Conservation (phyloP, 495 filamentous ascomycete species). For the Penicillium verhagenii region DNA sequence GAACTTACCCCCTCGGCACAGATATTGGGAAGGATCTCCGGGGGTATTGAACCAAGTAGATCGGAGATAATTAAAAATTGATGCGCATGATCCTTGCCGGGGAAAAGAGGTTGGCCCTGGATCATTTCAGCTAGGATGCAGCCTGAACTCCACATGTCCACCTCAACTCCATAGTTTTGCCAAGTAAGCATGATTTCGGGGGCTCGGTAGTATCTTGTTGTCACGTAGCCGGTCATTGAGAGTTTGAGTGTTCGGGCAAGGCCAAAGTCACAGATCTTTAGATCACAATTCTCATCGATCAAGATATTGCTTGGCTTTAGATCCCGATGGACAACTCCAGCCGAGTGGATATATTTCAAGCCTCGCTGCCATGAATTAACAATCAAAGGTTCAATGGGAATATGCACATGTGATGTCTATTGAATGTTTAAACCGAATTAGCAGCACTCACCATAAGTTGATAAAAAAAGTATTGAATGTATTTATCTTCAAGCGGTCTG, state of each 20-base stretch:
- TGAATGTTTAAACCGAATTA: too few relatives aligned
- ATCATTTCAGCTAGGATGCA: slow-evolving; percentile 11
- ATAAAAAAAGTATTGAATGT: slow-evolving; percentile 4
- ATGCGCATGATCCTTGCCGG: background rate
- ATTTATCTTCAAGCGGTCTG: background rate
- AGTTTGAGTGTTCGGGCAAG: background rate
- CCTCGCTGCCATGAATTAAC: background rate
- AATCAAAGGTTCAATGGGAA: too few relatives aligned
- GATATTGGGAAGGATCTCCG: background rate
- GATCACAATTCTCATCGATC: slow-evolving; percentile 7
- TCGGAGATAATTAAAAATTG: slow-evolving; percentile 1
- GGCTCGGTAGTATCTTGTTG: slow-evolving; percentile 5
- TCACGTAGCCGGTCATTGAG: slow-evolving; percentile 7
- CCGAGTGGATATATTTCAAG: slow-evolving; percentile 8
- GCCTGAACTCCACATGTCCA: slow-evolving; percentile 10
- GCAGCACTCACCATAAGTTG: slow-evolving; percentile 2
- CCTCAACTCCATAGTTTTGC: background rate
- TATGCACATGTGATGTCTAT: too few relatives aligned
- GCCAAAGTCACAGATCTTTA: slow-evolving; percentile 10
- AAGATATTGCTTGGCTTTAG: slow-evolving; percentile 8
- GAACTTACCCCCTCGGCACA: background rate
- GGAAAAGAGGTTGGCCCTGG: background rate
- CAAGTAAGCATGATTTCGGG: slow-evolving; percentile 8
- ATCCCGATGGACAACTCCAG: slow-evolving; percentile 4
- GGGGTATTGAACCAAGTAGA: background rate